These are phyloP conservation scores for Clonostachys rhizophaga DNA, from an alignment of 2,329 filamentous ascomycete species.

Conservation along the genomic window DNA sequence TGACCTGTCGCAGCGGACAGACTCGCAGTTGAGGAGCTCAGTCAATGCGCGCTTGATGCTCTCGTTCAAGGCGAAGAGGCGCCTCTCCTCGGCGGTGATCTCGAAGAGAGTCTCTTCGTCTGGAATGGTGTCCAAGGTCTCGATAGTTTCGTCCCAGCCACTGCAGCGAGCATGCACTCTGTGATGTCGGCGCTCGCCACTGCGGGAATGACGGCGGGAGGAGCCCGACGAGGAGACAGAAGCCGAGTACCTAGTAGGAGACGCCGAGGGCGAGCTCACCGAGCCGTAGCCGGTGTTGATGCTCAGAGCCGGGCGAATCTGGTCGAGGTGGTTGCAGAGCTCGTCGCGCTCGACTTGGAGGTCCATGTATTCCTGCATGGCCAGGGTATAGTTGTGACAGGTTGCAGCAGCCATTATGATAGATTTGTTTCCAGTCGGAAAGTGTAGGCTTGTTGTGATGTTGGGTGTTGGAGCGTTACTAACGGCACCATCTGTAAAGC, in stretches of 20 bases:
- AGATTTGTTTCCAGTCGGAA: too few species aligned
- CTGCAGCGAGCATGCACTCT: constrained; percentile 21
- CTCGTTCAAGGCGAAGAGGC: constrained; percentile 52
- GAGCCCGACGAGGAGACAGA: constrained; percentile 39
- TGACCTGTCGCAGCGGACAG: constrained; percentile 42
- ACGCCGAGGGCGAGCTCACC: constrained; percentile 46
- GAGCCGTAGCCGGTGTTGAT: constrained; percentile 25
- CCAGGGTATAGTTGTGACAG: constrained; percentile 33
- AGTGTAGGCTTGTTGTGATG: too few species aligned
- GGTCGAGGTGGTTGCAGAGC: constrained; percentile 44
- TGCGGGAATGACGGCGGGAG: constrained; percentile 26
- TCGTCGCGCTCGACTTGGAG: constrained; percentile 50
- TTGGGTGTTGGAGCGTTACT: too few species aligned
- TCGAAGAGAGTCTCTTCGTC: constrained; percentile 43
- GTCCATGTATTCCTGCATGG: constrained; percentile 49
- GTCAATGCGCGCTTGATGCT: constrained; percentile 57
- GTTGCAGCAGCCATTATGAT: too few species aligned
- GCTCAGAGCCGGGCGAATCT: constrained; percentile 35
- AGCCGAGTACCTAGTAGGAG: constrained; percentile 54
- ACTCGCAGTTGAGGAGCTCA: constrained; percentile 56
- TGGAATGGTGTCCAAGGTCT: constrained; percentile 30
- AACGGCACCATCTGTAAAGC: too few species aligned
- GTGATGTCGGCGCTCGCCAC: constrained; percentile 15
- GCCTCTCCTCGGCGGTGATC: constrained; percentile 47
- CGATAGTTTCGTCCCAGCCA: constrained; percentile 19